Conservation (phyloP, 345 rosid genomes). For the Pistacia integerrima region DNA sequence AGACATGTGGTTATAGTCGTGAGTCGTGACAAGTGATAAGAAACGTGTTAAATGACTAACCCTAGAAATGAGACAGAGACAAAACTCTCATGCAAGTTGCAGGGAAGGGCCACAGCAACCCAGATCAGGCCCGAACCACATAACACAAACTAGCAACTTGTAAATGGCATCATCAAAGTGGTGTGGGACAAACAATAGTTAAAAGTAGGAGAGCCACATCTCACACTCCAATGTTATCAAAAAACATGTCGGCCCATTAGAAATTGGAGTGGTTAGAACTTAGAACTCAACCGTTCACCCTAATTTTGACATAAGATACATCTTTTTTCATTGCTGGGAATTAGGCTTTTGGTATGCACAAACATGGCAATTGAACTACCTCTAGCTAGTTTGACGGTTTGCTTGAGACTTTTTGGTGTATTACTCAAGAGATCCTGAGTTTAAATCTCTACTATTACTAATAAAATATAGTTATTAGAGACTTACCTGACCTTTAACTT, state of each 20-base stretch:
- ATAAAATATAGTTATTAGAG: too few relatives aligned
- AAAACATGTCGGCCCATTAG: slow-evolving; percentile 34
- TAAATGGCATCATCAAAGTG: slow-evolving; percentile 6
- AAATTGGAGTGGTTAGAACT: neutral
- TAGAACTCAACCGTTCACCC: neutral
- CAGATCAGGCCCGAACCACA: slow-evolving; percentile 17
- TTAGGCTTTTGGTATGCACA: too few relatives aligned
- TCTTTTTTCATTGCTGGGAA: neutral
- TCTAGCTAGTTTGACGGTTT: too few relatives aligned
- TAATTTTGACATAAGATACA: neutral
- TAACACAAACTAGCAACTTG: slow-evolving; percentile 13
- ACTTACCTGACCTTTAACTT: too few relatives aligned
- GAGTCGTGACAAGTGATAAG: neutral
- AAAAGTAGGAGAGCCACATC: slow-evolving; percentile 10
- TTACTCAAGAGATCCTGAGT: too few relatives aligned
- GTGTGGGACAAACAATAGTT: slow-evolving; percentile 25
- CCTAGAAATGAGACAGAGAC: slow-evolving; percentile 15
- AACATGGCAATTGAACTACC: too few relatives aligned
- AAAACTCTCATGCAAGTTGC: slow-evolving; percentile 9
- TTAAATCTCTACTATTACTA: too few relatives aligned
- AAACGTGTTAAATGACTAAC: neutral
- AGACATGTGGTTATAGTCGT: too few relatives aligned
- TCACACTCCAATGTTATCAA: neutral
- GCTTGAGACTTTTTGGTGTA: too few relatives aligned
- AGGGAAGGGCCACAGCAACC: slow-evolving; percentile 10